Base-by-base conservation (phyloP, 257 asterid species). In the Salvia hispanica region DNA sequence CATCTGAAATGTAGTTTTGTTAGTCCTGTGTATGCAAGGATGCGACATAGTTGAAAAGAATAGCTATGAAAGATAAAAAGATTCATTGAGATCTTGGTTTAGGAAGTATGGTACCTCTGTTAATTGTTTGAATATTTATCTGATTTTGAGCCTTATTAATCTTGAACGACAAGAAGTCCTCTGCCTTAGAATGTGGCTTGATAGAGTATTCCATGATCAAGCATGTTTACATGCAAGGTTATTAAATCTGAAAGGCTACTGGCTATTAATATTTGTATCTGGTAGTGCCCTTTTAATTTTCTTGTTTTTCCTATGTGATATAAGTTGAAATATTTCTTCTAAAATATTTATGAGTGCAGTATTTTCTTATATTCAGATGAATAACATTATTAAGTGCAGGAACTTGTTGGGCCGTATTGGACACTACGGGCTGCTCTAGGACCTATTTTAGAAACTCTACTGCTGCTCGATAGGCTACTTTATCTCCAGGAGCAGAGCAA, bases 391-490 rank as follows among this genome's bases (percentile, higher is more conserved):
- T 66, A 58, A 51, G 39, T 72, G 84, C 95, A 91, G 96, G 95
- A 76, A 58, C 77, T 85, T 53, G 79, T 93, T 75, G 99, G 99
- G 70, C 95, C 96, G 69, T 90, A 88, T 71, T 88, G 97, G 99
- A 84, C 99, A 58, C 83, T 93, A 73, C 89, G 97, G 70, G 95
- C 97, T 63, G 89, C 95, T 73, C 63, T 90, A 63, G 97, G 95
- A 54, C 95, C 96, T 3, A 75, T 88, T 74, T 67, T 93, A 82
- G 99, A 93, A 77, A 90, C 97, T 52, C 46, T 88, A 31, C 59
- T 93, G 73, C 87, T 91, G 57, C 99, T 94, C 21, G 97, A 94
- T 76, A 82, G 97, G 66, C 70, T 93, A 34, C 65, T 91, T 65
- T 89, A 81, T 84, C 97, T 91, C 77, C 97, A 91, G 83, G 97